Evolutionary conservation across 495 filamentous ascomycete species (phyloP), one percentile per base, ranked within the genome.

Genomic region (Penicillium mononematosum): DNA sequence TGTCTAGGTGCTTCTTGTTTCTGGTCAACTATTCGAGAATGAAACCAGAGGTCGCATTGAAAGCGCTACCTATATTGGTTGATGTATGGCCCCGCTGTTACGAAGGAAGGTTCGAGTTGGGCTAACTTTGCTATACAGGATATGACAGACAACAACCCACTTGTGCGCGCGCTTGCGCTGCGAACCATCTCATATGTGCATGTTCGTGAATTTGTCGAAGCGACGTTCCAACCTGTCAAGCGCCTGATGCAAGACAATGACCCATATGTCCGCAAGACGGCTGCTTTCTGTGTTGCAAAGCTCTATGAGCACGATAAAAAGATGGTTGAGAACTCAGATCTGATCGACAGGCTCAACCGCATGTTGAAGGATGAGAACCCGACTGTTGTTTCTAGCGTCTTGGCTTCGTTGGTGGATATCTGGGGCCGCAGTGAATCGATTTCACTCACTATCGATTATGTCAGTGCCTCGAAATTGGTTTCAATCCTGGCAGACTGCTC

Each of bases 351-450:
- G 50, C 79, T 99, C 38, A 99, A 99, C 70, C 72, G 78, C 19
- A 89, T 99, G 78, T 76, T 99, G 53, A 84, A 89, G 64, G 94
- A 99, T 63, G 93, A 96, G 69, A 98, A 98, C 68, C 92, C 94
- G 4, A 99, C 94, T 0, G 94, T 99, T 12, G 92, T 98, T 9
- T 91, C 95, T 12, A 96, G 91, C 64, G 93, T 95, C 9, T 75
- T 99, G 63, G 94, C 95, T 1, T 83, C 88, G 27, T 71, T 99
- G 67, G 92, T 96, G 83, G 94, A 99, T 73, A 99, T 99, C 52
- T 99, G 94, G 94, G 94, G 97, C 69, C 81, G 93, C 49, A 97
- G 91, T 67, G 94, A 98, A 69, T 88, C 87, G 55, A 99, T 99
- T 72, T 98, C 96, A 61, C 84, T 99, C 47, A 97, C 95, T 2